Base-by-base conservation (phyloP, 192 early-diverging fungal genomes). In the Coemansia sp. region DNA sequence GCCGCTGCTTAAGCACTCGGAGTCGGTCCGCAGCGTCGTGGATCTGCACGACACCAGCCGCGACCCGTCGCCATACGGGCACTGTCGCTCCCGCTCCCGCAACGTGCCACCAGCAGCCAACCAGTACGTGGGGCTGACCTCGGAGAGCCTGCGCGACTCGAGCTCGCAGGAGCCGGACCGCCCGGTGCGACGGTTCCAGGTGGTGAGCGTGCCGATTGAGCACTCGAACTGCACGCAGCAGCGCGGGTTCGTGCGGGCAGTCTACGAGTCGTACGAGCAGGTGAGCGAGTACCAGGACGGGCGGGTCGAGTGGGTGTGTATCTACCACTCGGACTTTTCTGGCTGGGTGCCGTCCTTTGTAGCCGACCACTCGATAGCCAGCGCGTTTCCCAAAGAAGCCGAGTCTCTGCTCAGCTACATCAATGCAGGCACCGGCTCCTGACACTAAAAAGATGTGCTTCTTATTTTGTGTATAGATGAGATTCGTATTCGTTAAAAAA, bases 261-360 rank as follows among this genome's bases (percentile, higher is more conserved):
- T 58, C 17, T 75, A 64, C 23, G 71, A 75, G 49, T 57, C 65
- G 17, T 75, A 75, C 32, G 71, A 75, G 44, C 65, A 75, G 32
- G 45, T 75, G 4, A 45, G 71, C 18, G 71, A 75, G 54, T 75
- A 53, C 20, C 30, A 34, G 2, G 60, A 75, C 12, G 71, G 65
- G 5, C 30, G 46, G 6, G 48, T 75, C 6, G 65, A 68, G 49
- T 75, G 71, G 71, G 45, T 62, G 14, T 75, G 61, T 21, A 61
- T 75, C 5, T 60, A 75, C 15, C 71, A 75, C 26, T 68, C 71
- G 45, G 71, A 75, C 48, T 68, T 64, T 40, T 59, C 65, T 1
- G 71, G 71, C 11, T 75, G 71, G 71, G 44, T 75, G 26, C 71
- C 71, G 2, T 41, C 61, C 21, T 63, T 75, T 34, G 26, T 75